Conservation (phyloP, 78 protist species). For the Dictyostelium intermedium region DNA sequence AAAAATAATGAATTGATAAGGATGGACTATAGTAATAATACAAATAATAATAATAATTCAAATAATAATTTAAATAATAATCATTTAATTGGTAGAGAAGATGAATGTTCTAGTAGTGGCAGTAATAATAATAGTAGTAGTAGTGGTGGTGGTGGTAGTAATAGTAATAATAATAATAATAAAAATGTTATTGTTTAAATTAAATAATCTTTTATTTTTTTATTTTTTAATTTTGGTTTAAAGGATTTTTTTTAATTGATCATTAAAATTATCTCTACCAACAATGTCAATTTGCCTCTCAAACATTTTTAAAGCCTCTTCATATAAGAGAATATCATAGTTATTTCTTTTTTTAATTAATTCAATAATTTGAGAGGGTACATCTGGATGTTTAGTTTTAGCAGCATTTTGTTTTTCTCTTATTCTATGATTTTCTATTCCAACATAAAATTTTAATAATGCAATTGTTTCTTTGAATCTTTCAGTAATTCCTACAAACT, state of each 20-base stretch:
- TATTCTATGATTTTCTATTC: neutral
- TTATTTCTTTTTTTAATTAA: no score
- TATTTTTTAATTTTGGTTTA: no score
- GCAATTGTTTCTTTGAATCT: slow-evolving; percentile 30
- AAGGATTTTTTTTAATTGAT: neutral
- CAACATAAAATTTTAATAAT: neutral
- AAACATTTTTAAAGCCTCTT: slow-evolving; percentile 29
- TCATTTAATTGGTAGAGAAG: neutral
- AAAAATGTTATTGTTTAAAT: neutral
- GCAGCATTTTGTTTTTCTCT: slow-evolving; percentile 2
- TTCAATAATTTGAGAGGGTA: neutral
- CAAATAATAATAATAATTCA: no score
- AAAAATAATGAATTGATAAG: neutral
- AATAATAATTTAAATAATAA: no score
- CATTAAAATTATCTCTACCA: slow-evolving; percentile 12
- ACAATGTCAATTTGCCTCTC: slow-evolving; percentile 50
- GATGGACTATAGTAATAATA: neutral
- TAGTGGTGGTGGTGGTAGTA: neutral
- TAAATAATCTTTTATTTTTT: no score
- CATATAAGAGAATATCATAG: neutral
- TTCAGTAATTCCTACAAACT: slow-evolving; percentile 35
- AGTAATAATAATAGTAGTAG: neutral
- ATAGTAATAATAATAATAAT: neutral
- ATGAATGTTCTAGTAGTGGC: neutral
- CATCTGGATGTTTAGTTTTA: neutral